A percentile compares a stretch with the other conserved stretches of the same genome.
phyloP scores from a whole-genome alignment of 2,329 filamentous ascomycete species.

The Fusarium torreyae region DNA sequence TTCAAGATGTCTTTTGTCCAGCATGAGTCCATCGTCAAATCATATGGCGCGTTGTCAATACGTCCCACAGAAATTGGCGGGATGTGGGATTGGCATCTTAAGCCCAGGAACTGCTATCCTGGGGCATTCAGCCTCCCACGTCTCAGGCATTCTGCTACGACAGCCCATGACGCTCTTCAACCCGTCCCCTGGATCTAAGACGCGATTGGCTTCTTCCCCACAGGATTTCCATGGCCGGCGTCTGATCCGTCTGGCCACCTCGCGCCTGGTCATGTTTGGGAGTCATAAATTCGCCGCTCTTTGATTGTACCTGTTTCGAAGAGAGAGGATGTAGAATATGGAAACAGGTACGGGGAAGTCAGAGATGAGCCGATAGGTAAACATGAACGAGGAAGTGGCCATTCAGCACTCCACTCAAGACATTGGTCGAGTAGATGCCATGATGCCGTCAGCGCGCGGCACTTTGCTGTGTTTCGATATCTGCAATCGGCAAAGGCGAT shows the following conservation, averaged over 20 bases:
- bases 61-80: conserved; percentile 38
- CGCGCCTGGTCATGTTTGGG: conserved; percentile 21
- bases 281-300: conserved; percentile 16
- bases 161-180: conserved; percentile 45
- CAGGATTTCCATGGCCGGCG: conserved; percentile 26
- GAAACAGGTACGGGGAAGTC: conserved; percentile 13
- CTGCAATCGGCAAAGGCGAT: conserved; percentile 30
- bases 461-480: conserved; percentile 38
- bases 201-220: conserved; percentile 47
- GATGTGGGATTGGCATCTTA: conserved; percentile 37
- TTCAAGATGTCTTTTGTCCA: conserved; percentile 46
- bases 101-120: conserved; percentile 34
- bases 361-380: conserved; percentile 21
- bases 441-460: conserved; percentile 30
- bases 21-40: conserved; percentile 41
- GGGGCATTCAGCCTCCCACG: conserved; percentile 36
- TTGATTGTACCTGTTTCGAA: conserved; percentile 5
- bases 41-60: conserved; percentile 30
- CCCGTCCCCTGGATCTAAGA: conserved; percentile 39
- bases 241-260: conserved; percentile 21
- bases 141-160: conserved; percentile 27
- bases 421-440: conserved; percentile 21
- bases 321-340: background rate
- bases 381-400: conserved; percentile 1
- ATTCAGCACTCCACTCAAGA: conserved; percentile 15